phyloP scores from a whole-genome alignment of 257 asterid species.

The Solanum paucissectum region DNA sequence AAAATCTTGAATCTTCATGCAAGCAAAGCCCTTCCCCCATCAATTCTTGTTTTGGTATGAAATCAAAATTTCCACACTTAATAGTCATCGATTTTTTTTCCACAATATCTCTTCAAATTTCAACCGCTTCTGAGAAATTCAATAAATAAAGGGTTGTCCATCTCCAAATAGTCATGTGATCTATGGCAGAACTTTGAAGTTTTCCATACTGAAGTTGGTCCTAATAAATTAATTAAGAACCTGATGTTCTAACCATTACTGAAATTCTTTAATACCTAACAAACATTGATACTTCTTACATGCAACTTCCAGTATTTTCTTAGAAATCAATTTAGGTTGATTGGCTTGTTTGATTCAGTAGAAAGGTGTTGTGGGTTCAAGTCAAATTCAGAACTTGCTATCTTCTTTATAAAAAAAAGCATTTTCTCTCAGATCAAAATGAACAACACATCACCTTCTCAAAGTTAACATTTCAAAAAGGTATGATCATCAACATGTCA shows the following conservation, averaged over 20 bases:
- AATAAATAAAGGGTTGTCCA: neutral
- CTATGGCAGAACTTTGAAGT: neutral
- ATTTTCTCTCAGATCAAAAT: neutral
- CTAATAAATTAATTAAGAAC: too few species aligned
- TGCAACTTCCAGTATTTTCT: neutral
- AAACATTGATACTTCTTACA: neutral
- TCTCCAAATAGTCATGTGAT: neutral
- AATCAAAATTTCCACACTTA: neutral
- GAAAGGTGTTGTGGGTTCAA: neutral
- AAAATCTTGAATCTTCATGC: neutral
- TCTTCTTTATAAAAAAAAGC: neutral
- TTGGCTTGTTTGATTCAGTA: neutral
- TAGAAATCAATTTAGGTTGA: neutral
- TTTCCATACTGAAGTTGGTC: neutral
- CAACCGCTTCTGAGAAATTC: neutral
- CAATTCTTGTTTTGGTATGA: neutral
- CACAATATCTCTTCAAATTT: neutral
- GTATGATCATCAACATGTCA: neutral
- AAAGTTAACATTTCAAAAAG: neutral
- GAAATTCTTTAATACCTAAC: neutral
- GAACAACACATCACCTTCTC: neutral
- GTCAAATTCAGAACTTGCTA: neutral
- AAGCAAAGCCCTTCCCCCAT: neutral
- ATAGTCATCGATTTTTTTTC: neutral
- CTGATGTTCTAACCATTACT: neutral